These are phyloP conservation scores for Taphrina flavorubra DNA, from an alignment of 1,139 yeast genomes.

Conservation along the genomic window DNA sequence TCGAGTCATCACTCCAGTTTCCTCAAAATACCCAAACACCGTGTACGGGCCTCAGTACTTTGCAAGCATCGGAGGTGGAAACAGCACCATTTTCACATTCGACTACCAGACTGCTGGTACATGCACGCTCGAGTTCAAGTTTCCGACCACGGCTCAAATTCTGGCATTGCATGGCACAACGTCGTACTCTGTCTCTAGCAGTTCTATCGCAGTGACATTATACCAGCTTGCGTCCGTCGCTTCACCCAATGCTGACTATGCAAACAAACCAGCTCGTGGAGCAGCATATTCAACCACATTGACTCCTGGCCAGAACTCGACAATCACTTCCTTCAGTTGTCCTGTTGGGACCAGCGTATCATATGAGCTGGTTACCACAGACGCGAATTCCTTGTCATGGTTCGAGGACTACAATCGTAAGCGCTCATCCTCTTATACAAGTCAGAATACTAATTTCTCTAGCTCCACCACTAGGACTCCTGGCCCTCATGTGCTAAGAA, in stretches of 20 bases:
- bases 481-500: constrained; percentile 28
- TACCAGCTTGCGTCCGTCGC: constrained; percentile 35
- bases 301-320: constrained; percentile 35
- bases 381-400: constrained; percentile 23
- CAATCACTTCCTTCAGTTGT: constrained; percentile 33
- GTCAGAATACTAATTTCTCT: not conserved
- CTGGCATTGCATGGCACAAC: constrained; percentile 30
- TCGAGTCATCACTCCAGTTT: constrained; percentile 38
- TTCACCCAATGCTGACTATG: constrained; percentile 24
- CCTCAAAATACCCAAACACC: constrained; percentile 19
- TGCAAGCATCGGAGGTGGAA: constrained; percentile 38
- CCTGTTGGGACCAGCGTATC: constrained; percentile 39
- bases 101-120: constrained; percentile 35
- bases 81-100: constrained; percentile 36
- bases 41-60: constrained; percentile 40
- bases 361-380: constrained; percentile 32
- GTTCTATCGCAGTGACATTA: constrained; percentile 26
- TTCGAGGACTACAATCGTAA: constrained; percentile 40
- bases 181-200: constrained; percentile 11
- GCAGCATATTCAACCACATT: constrained; percentile 24
- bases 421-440: not conserved
- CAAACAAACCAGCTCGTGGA: constrained; percentile 33
- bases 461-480: constrained; percentile 29
- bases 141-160: constrained; percentile 38
- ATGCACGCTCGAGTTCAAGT: constrained; percentile 36